Evolutionary conservation across 306 rosid species (phyloP).

Genomic region (Dalbergia oliveri): DNA sequence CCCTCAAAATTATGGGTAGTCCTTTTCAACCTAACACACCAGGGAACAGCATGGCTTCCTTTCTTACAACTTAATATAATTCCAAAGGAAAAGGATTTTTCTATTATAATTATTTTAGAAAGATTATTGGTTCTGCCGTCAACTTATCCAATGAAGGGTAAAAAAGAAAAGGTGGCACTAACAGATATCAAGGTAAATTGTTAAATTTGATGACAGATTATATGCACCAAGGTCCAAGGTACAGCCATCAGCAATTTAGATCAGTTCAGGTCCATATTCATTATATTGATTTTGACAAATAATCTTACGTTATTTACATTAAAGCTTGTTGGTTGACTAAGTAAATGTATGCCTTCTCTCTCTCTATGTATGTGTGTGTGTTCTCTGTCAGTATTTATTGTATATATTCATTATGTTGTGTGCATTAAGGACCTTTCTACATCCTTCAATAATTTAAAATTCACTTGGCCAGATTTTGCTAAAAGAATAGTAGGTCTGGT

Average conservation of each 20-base stretch:
- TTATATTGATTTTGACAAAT: no score
- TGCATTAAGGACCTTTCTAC: background rate
- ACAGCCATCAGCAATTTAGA: constrained; percentile 6
- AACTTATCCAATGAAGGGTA: constrained; percentile 14
- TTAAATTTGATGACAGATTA: background rate
- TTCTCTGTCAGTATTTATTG: constrained; percentile 8
- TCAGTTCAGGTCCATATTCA: background rate
- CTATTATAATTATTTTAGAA: background rate
- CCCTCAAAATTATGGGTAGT: background rate
- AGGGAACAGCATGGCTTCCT: background rate
- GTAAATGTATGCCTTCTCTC: no score
- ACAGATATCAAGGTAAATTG: constrained; percentile 15
- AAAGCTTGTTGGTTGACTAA: background rate
- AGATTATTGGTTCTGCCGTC: constrained; percentile 12
- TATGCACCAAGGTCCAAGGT: constrained; percentile 4
- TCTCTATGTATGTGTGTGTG: background rate
- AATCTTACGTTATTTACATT: background rate
- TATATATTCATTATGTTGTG: background rate
- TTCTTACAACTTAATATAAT: background rate
- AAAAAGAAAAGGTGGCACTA: background rate
- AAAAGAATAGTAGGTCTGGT: constrained; percentile 1
- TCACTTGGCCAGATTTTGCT: constrained; percentile 2
- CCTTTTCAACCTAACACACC: constrained; percentile 20
- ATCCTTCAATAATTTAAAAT: constrained; percentile 8
- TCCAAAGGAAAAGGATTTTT: background rate